Evolutionary conservation across 2,329 filamentous ascomycete genomes (phyloP).

Genomic region (Corynespora cassiicola): DNA sequence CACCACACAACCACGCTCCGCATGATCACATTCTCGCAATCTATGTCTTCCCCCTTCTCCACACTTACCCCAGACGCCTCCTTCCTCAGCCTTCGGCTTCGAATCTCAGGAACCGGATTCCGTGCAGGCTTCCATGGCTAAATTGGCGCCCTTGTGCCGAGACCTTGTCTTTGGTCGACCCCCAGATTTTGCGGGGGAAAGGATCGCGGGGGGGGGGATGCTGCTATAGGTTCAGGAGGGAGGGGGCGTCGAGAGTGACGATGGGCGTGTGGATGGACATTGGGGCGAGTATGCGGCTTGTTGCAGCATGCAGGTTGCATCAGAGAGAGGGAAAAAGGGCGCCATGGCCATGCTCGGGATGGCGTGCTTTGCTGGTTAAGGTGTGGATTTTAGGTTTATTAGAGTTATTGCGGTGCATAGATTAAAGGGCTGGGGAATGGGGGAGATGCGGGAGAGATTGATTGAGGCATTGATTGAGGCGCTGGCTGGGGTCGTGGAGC

Average conservation of each 20-base stretch:
- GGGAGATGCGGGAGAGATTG: constrained; percentile 17
- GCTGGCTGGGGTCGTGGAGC: constrained; percentile 15
- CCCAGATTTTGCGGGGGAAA: constrained; percentile 26
- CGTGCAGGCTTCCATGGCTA: constrained; percentile 11
- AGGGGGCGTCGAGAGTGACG: background rate
- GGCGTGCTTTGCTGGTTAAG: constrained; percentile 3
- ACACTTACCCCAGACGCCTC: constrained; percentile 26
- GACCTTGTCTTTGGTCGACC: constrained; percentile 5
- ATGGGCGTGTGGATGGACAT: constrained; percentile 2
- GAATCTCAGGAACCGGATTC: constrained; percentile 30
- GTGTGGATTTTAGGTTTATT: constrained; percentile 35
- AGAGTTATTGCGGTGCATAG: constrained; percentile 30
- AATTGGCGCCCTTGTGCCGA: constrained; percentile 3
- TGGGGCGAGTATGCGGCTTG: too few species aligned
- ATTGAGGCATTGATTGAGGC: constrained; percentile 20
- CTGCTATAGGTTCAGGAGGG: constrained; percentile 10
- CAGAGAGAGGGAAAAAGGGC: background rate
- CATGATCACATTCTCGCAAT: constrained; percentile 18
- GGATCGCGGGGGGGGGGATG: constrained; percentile 8
- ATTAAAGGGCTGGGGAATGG: constrained; percentile 23
- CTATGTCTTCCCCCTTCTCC: constrained; percentile 17
- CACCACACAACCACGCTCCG: constrained; percentile 8
- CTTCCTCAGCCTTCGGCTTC: constrained; percentile 18
- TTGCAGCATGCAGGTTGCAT: constrained; percentile 1
- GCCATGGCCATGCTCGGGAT: background rate